A percentile compares a stretch with the other conserved stretches of the same genome.
Conservation (phyloP, 345 rosid species). For the Eucalyptus curtisii region DNA sequence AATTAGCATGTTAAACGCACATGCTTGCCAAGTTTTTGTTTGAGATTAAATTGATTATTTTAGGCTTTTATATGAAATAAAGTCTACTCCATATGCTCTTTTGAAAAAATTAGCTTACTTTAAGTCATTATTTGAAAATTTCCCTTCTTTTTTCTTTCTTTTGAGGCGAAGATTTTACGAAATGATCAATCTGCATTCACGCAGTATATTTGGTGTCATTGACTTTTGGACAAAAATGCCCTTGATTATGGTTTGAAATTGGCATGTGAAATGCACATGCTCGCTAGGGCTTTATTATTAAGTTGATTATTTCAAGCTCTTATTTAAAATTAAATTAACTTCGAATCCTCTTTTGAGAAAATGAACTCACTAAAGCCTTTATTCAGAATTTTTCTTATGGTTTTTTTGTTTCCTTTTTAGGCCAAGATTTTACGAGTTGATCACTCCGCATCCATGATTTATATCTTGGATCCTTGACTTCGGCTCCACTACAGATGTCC, state of each 20-base stretch:
- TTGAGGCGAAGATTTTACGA: too few relatives aligned
- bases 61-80: neutral
- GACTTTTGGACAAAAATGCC: neutral
- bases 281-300: fast-evolving
- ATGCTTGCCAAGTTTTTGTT: neutral
- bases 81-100: fast-evolving
- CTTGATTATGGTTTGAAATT: too few relatives aligned
- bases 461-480: neutral
- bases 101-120: fast-evolving
- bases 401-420: neutral
- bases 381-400: too few relatives aligned
- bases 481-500: fast-evolving
- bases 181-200: fast-evolving
- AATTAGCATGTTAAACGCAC: neutral
- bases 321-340: too few relatives aligned
- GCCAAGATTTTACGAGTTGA: neutral
- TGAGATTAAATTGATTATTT: neutral
- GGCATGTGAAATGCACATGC: neutral
- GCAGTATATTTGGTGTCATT: too few relatives aligned
- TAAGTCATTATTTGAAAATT: neutral
- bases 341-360: fast-evolving
- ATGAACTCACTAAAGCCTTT: neutral
- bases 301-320: neutral
- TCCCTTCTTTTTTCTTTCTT: neutral
- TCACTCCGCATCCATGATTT: fast-evolving